Percentiles rank a stretch among this genome's conserved stretches.
Conservation (phyloP, 2,329 filamentous ascomycete species). For the Fusarium lyarnte region DNA sequence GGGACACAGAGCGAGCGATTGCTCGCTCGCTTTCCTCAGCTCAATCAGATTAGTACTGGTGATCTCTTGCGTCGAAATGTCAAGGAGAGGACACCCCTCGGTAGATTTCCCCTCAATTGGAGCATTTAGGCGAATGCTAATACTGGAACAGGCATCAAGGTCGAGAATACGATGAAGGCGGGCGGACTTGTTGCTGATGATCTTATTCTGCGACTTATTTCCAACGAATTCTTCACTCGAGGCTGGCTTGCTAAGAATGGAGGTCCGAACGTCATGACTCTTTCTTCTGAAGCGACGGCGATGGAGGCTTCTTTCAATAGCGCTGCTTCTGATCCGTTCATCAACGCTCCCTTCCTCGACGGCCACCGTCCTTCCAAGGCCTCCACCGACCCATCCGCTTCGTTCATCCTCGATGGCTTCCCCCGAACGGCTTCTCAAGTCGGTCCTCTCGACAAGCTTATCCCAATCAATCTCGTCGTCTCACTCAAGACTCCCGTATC, state of each 20-base stretch:
- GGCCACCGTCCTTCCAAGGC: conserved; percentile 53
- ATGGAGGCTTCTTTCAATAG: conserved; percentile 50
- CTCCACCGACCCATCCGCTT: conserved; percentile 78
- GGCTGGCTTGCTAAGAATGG: conserved; percentile 77
- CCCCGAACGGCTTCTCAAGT: conserved; percentile 89
- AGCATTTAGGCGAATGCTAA: conserved; percentile 1
- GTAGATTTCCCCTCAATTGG: conserved; percentile 59
- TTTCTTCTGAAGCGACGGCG: conserved; percentile 55
- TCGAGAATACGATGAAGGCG: conserved; percentile 86
- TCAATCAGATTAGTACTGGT: conserved; percentile 92
- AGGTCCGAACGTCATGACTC: conserved; percentile 61
- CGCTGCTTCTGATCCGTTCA: conserved; percentile 51
- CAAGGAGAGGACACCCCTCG: conserved; percentile 84
- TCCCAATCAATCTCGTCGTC: conserved; percentile 95
- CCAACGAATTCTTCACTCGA: conserved; percentile 83
- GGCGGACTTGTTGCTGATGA: conserved; percentile 92
- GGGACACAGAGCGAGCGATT: conserved; percentile 94
- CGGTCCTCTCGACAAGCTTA: conserved; percentile 76
- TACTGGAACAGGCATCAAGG: conserved; percentile 78
- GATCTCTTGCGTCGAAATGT: conserved; percentile 94
- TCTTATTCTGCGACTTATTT: conserved; percentile 91
- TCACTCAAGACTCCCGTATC: conserved; percentile 85
- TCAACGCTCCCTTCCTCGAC: conserved; percentile 53
- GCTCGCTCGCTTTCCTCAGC: conserved; percentile 84
- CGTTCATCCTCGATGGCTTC: conserved; percentile 96